Base-by-base conservation (phyloP, 2,329 filamentous ascomycete species). In the Diaporthe destruens region DNA sequence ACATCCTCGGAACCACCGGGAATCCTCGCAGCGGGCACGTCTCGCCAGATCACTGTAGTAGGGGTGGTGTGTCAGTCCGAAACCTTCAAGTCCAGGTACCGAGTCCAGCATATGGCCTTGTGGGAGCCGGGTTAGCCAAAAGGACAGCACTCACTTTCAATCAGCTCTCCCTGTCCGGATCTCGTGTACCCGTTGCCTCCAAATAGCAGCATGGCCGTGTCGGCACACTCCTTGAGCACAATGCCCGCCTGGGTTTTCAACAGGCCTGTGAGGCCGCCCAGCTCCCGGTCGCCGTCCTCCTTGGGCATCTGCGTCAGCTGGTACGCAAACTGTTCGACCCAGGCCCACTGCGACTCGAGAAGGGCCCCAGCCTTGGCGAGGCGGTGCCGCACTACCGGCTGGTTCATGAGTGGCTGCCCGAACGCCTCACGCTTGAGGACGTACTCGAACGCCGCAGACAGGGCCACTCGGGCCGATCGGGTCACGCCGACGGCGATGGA, bases 1-100 rank as follows among this genome's bases (percentile, higher is more conserved):
- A 94, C 92, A 79, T 94, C 92, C 79, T 94, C 92, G 7, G 88
- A 91, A 1, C 92, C 92, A 66, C 92, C 92, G 0, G 91, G 90
- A 56, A 93, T 90, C 51, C 88, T 82, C 1, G 87, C 84, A 1
- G 88, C 89, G 1, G 89, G 89, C 0, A 92, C 90, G 77, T 93
- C 90, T 32, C 90, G 85, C 76, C 88, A 89, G 54, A 92, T 89
- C 75, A 86, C 88, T 90, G 12, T 14, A 34, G 18, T 14, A 34
- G 18, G 74, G 6, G 54, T 51, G 11, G n/a, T 8, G 29, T 8
- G 61, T 66, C 32, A 66, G 61, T 39, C 20, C 20, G 8, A 53
- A 14, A 53, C 12, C 14, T 53, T n/a, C 12, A 34, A 12, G 16
- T 34, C 57, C 32, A 47, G 44, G 2, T 20, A 29, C 34, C 6